Base-by-base conservation (phyloP, 371 early-diverging fungal species). In the Syncephalastrum racemosum region DNA sequence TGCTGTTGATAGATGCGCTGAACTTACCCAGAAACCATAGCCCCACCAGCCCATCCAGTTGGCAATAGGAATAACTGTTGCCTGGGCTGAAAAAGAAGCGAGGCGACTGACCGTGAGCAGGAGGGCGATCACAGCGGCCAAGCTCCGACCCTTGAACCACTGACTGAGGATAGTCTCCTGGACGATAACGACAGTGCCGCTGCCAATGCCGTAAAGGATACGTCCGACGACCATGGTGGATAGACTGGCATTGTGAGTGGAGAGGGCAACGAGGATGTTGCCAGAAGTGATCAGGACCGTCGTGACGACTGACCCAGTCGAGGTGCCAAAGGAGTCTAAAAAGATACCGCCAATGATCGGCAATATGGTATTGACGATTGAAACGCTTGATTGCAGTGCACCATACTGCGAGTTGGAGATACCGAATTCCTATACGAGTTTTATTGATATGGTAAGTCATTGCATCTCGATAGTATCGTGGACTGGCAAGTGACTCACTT, bases 321-420 rank as follows among this genome's bases (percentile, higher is more conserved):
- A 66, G 14, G 87, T 85, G 15, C 89, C 89, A 70, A 88, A 88
- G 25, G 82, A 68, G 53, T 89, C 89, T 20, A 89, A 79, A 61
- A 87, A 87, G 43, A 88, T 70, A n/a, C 90, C 90, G 20, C 88
- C 89, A 12, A 88, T 59, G 2, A 88, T 64, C 1, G 90, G 90
- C 27, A 88, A 53, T 10, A 89, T 63, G 1, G 90, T 89, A 65
- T 88, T 88, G 14, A 89, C 87, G 47, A 88, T 75, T 5, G 86
- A 75, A 3, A 89, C 88, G 22, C 84, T 77, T 3, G 90, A 87
- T 63, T 87, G 88, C 15, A 89, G 60, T 5, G 81, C 81, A 19
- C 89, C 89, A 65, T 88, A 89, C 55, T 89, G 84, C 1, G 88
- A 73, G 63, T 89, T 89, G 43, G 75, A 68, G 24, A 87, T 87